Evolutionary conservation across 441 rosid genomes (phyloP), one percentile per base, ranked within the genome.

Genomic region (Euphorbia neoarborescens): DNA sequence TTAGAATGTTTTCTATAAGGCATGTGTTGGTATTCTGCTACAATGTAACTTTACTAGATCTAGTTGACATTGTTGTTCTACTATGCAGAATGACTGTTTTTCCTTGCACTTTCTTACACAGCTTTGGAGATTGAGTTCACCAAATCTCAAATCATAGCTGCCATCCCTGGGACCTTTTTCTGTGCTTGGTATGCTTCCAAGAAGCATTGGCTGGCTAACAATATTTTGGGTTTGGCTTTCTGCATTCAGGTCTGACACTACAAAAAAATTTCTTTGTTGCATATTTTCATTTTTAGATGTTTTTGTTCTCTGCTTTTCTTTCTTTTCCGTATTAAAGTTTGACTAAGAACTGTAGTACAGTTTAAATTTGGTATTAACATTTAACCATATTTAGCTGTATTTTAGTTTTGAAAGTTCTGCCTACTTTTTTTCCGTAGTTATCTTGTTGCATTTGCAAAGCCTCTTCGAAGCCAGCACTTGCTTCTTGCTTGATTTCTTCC

Each of bases 181-280:
- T 94, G 99, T 73, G 97, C 90, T 8, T 94, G 99, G 99, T 94
- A 94, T 75, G 99, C 91, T 46, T 85, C 83, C 62, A 82, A 90
- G 84, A 94, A 94, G 77, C 99, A 90, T 79, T 94, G 99, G 99
- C 78, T 94, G 62, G 99, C 97, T 50, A 94, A 94, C 84, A 94
- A 94, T 67, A 80, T 84, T 70, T 81, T 90, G 78, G 99, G 99
- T 62, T 84, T 94, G 53, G 88, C 99, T 53, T 94, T 94, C 86
- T 90, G 96, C 86, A 89, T 94, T 82, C 99, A 94, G 99, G 99
- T 94, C 71, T 73, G 79, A 11, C 73, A 22, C 75, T 65, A 20
- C n/a, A 24, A 28, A 35, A 35, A 75, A 69, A 22, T 66, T 17
- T 65, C 46, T 15, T 59, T 70, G 30, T 71, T 54, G n/a, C 57